Base-by-base conservation (phyloP, 75 land plant genomes). In the Cryptomeria japonica region DNA sequence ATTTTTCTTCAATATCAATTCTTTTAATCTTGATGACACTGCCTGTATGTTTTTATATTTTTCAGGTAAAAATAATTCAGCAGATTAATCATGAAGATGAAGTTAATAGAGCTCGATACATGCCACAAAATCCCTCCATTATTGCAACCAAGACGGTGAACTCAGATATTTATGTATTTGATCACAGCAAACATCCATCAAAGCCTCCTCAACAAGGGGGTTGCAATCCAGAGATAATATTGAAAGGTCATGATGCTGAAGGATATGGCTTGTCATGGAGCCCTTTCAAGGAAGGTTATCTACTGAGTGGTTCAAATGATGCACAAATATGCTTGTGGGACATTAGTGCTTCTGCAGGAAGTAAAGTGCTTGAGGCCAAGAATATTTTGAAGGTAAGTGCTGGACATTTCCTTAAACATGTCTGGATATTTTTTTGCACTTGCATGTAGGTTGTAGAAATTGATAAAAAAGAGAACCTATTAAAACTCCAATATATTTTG, bases 191-290 rank as follows among this genome's bases (percentile, higher is more conserved):
- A 56, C 96, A 93, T 73, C 90, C 90, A 8, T 90, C 86, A 11
- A 89, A 86, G 14, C 90, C 92, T 0, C 79, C 85, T 79, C 84
- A 88, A 56, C 93, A 86, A 6, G 91, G 87, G 72, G 78, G 14
- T 19, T 95, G 94, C 87, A 89, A 89, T 82, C 98, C 98, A 49
- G 95, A 95, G 53, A 53, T 94, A 82, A 89, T 90, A 84, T 88
- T 98, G 79, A 92, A 87, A 85, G 99, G 99, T 55, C 99, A 97
- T 87, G 87, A 88, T 14, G 90, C 89, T 42, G 99, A 98, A 87
- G 99, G 99, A 28, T 97, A 94, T 88, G 99, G 99, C 1, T 87
- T 98, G 76, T 95, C 99, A 12, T 98, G 99, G 99, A 98, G 94
- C 84, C 91, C 95, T 3, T 41, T 93, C 31, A 98, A 92, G 80